Evolutionary conservation across 1,284 basidiomycete species (phyloP), one percentile per base, ranked within the genome.

Genomic region (Coniophora puteana): DNA sequence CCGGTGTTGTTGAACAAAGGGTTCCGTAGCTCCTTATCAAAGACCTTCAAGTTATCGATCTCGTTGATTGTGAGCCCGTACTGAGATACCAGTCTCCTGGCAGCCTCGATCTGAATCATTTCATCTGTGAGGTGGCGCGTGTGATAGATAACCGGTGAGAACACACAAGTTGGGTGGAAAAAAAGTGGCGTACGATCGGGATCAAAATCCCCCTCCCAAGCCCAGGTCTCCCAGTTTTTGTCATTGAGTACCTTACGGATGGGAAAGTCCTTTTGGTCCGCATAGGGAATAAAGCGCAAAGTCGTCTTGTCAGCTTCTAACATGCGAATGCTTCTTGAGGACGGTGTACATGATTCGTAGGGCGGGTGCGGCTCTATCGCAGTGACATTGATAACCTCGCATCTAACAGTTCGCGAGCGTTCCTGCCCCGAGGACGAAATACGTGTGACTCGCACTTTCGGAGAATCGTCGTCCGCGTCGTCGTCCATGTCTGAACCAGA

Each of bases 261-360:
- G 18, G 70, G 45, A 46, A 83, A 83, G 0, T 4, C 38, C 0
- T 68, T 60, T 32, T 81, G 76, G 42, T 83, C 78, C 0, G 70
- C 64, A 40, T 74, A 72, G 0, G 78, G 79, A 18, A 80, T 48
- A 45, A 80, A 83, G 58, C 58, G 70, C 55, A 38, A 59, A 49
- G 40, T 62, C 45, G 7, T 61, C 47, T 49, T 78, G 70, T 46
- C 74, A 2, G 2, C 1, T 4, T 0, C 66, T 5, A 72, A 72
- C 8, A 61, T 51, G 26, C 63, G 58, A 23, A 77, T 59, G 47
- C 68, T 79, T 22, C 65, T 59, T 1, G 54, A 53, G 1, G 61
- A 49, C 0, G 78, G 74, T 0, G 77, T 57, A 49, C 76, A 80
- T 3, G 66, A 64, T 40, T 80, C 75, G 49, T 82, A 81, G 0